Base-by-base conservation (phyloP, 768 basidiomycete genomes). In the Russula foetens region DNA sequence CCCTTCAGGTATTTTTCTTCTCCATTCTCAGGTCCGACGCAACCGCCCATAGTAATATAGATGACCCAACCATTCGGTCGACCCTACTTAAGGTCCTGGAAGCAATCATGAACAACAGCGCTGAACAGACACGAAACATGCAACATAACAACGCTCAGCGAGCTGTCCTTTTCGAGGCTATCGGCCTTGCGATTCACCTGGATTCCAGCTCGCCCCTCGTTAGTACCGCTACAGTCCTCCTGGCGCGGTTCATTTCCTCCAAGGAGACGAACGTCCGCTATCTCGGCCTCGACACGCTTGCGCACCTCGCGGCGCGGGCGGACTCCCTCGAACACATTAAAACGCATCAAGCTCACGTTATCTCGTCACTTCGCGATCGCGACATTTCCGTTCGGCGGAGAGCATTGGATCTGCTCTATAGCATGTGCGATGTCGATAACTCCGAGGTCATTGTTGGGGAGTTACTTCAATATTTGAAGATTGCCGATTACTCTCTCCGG, bases 111-210 rank as follows among this genome's bases (percentile, higher is more conserved):
- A 88, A 88, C 67, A 94, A 88, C 68, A 85, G 89, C 67, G 87
- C 92, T 9, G 95, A 97, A 69, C 88, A 89, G 9, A 87, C 92
- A 12, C 81, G 90, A 65, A 98, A 98, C 66, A 90, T 98, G 14
- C 97, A 99, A 70, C 97, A 99, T 69, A 98, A 96, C 72, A 99
- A 99, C 68, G 97, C 96, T 11, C 96, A 97, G 69, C 93, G 98
- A 69, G 90, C 97, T 1, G 85, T 99, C n/a, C 81, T 99, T 15
- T 99, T 98, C 68, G 97, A 99, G 74, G 96, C 96, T 23, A 99
- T 99, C 68, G 80, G 92, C 63, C 84, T 98, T 45, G 94, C 94
- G 15, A 98, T 99, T 64, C 97, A 99, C 72, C 72, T 98, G 63
- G 94, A 98, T 73, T 85, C 91, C 54, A 92, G 84, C 62, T 97